A percentile compares a stretch with the other conserved stretches of the same genome.
Conservation (phyloP, 2,329 filamentous ascomycete species). For the Stachybotrys echinatus region DNA sequence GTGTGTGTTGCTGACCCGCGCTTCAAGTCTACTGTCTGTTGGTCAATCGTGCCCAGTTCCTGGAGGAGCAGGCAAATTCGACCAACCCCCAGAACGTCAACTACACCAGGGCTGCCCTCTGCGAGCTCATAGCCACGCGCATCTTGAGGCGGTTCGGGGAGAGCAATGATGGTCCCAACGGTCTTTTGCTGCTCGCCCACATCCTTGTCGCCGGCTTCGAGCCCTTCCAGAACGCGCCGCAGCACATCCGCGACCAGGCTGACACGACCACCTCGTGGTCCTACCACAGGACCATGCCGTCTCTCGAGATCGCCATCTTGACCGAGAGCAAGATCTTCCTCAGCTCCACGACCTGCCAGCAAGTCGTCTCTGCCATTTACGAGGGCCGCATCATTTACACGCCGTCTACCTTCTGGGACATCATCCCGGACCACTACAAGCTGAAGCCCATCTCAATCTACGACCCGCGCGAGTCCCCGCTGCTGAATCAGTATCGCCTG, state of each 20-base stretch:
- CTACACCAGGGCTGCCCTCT: conserved; percentile 70
- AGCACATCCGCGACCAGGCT: conserved; percentile 56
- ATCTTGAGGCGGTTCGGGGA: conserved; percentile 76
- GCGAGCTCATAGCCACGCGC: conserved; percentile 74
- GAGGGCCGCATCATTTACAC: conserved; percentile 77
- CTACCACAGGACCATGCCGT: conserved; percentile 60
- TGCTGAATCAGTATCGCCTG: conserved; percentile 80
- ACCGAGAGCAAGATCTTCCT: conserved; percentile 77
- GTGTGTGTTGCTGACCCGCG: conserved; percentile 1
- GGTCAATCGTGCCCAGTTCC: conserved; percentile 75
- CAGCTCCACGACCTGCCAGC: conserved; percentile 72
- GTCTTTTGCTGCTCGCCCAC: conserved; percentile 69
- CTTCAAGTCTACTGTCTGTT: conserved; percentile 83
- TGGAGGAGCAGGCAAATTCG: conserved; percentile 70
- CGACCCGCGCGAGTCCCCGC: conserved; percentile 66
- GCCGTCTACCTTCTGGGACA: conserved; percentile 74
- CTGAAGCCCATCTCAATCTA: conserved; percentile 77
- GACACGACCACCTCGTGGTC: conserved; percentile 42
- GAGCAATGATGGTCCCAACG: conserved; percentile 64
- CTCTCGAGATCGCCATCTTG: conserved; percentile 77
- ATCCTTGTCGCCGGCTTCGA: conserved; percentile 80
- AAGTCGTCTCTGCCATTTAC: conserved; percentile 79
- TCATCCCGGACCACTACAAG: conserved; percentile 83
- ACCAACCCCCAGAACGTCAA: conserved; percentile 78
- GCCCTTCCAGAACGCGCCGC: conserved; percentile 77